A percentile compares a stretch with the other conserved stretches of the same genome.
Evolutionary conservation across 176 grass and related monocot species (phyloP).

Genomic region (Leersia perrieri): DNA sequence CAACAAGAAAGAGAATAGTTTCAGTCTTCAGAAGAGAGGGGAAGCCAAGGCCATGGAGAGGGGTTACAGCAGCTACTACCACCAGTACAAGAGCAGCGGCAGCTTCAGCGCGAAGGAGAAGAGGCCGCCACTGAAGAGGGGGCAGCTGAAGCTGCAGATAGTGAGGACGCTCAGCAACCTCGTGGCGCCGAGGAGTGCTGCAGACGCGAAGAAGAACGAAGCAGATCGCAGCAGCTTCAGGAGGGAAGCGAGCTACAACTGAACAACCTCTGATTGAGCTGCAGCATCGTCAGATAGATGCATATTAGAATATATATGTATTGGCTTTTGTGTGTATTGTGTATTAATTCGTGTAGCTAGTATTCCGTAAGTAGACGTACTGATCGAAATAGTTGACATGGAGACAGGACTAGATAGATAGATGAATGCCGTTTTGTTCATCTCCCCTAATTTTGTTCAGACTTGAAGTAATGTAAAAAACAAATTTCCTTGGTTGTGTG

Average conservation of each 20-base stretch:
- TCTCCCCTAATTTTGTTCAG: background rate
- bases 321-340: background rate
- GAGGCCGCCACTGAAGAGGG: slow-evolving; percentile 44
- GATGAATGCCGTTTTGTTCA: background rate
- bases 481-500: background rate
- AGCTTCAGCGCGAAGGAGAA: slow-evolving; percentile 28
- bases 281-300: background rate
- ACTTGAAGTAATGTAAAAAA: background rate
- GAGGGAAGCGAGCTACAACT: slow-evolving; percentile 24
- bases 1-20: background rate
- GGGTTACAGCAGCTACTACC: background rate
- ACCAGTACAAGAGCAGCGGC: slow-evolving; percentile 7
- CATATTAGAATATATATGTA: background rate
- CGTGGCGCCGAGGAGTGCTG: slow-evolving; percentile 23
- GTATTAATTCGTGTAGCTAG: too few species aligned
- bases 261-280: background rate
- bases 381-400: background rate
- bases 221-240: background rate
- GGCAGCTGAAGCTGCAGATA: slow-evolving; percentile 40
- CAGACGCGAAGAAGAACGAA: background rate
- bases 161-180: slow-evolving; percentile 32
- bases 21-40: background rate
- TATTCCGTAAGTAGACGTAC: background rate
- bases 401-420: background rate
- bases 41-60: slow-evolving; percentile 14